These are phyloP conservation scores for Carex scoparia DNA, from an alignment of 176 grass and related monocot species.

Conservation along the genomic window DNA sequence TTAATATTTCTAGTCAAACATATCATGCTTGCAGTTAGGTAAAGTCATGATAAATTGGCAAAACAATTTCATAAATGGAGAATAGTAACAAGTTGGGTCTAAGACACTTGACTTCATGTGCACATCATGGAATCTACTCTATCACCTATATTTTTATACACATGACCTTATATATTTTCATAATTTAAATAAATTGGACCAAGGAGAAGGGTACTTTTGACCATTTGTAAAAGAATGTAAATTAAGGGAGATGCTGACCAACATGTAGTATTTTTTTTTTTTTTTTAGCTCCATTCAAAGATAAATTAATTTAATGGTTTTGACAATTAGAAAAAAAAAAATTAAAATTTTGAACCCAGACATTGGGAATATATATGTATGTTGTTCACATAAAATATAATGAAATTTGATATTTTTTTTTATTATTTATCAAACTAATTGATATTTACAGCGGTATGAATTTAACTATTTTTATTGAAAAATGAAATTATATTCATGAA, in stretches of 20 bases:
- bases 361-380: too few species aligned
- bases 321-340: neutral
- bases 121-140: neutral
- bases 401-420: neutral
- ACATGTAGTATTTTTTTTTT: neutral
- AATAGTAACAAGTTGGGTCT: neutral
- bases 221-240: neutral
- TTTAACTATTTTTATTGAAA: neutral
- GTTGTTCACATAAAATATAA: too few species aligned
- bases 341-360: too few species aligned
- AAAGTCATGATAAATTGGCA: neutral
- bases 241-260: neutral
- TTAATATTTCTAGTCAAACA: neutral
- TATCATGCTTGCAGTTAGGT: neutral
- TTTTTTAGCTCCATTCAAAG: neutral
- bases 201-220: neutral
- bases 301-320: neutral
- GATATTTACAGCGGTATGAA: neutral
- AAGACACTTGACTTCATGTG: conserved; percentile 6
- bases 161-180: neutral
- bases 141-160: neutral
- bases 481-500: neutral
- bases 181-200: neutral
- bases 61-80: neutral
- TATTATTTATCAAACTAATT: too few species aligned